Percentiles rank a stretch among this genome's conserved stretches.
Evolutionary conservation across 768 basidiomycete genomes (phyloP).

Genomic region (Boletus rubescentipes): DNA sequence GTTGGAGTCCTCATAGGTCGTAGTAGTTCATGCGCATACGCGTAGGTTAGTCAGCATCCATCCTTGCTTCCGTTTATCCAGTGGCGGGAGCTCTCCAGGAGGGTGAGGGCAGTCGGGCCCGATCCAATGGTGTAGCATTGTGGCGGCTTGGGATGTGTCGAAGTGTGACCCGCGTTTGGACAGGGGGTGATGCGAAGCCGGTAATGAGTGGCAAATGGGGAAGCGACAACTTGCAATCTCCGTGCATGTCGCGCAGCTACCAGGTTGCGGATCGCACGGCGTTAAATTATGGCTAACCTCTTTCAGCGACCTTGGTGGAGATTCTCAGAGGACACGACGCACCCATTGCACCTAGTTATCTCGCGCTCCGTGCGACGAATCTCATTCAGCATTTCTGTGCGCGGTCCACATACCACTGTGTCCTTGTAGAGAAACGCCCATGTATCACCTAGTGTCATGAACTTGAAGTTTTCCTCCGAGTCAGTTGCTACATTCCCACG

Average conservation of each 20-base stretch:
- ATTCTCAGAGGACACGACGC: background rate
- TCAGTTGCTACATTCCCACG: too few species aligned
- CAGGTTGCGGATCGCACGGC: constrained; percentile 3
- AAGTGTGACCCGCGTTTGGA: background rate
- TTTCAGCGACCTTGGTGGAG: background rate
- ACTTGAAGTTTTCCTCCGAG: too few species aligned
- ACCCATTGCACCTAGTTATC: background rate
- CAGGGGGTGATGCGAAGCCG: background rate
- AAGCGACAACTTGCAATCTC: background rate
- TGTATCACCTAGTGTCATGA: too few species aligned
- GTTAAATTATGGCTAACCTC: background rate
- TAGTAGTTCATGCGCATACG: too few species aligned
- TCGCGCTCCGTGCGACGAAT: background rate
- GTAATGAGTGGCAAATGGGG: background rate
- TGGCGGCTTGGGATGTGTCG: background rate
- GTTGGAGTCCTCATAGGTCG: too few species aligned
- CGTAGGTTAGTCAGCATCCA: too few species aligned
- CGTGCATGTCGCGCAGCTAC: background rate
- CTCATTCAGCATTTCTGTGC: background rate
- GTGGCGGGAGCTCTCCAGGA: too few species aligned
- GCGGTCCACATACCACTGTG: too few species aligned
- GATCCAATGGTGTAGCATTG: too few species aligned
- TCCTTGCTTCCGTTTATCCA: too few species aligned
- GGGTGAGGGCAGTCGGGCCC: too few species aligned
- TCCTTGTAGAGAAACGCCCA: too few species aligned